Conservation (phyloP, 2,329 filamentous ascomycete species). For the Aspergillus sp. region DNA sequence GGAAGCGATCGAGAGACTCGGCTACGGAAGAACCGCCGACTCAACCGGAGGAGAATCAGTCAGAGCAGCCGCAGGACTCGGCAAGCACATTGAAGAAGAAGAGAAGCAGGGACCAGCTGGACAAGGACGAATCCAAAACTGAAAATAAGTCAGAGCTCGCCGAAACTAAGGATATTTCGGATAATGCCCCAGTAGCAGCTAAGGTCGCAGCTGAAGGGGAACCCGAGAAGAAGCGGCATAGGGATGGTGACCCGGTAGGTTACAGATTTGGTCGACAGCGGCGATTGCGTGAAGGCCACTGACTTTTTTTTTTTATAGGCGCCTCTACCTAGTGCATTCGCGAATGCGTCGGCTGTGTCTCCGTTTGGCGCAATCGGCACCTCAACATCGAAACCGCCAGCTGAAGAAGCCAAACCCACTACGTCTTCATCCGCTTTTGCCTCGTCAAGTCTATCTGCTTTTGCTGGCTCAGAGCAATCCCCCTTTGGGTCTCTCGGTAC, state of each 20-base stretch:
- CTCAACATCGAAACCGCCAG: conserved; percentile 24
- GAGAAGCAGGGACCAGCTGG: conserved; percentile 44
- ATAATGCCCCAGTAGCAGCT: conserved; percentile 13
- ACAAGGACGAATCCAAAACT: conserved; percentile 32
- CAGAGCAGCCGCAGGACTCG: conserved; percentile 19
- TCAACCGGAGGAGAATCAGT: conserved; percentile 20
- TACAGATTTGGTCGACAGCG: not conserved
- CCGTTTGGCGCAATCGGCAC: conserved; percentile 41
- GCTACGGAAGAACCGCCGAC: conserved; percentile 30
- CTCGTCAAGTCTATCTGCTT: conserved; percentile 66
- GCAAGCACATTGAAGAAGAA: conserved; percentile 40
- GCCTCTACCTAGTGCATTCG: conserved; percentile 40
- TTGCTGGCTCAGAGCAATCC: conserved; percentile 61
- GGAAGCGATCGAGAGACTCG: conserved; percentile 46
- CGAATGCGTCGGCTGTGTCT: conserved; percentile 46
- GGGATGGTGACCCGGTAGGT: conserved; percentile 36
- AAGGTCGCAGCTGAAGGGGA: conserved; percentile 28
- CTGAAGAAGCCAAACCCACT: conserved; percentile 23
- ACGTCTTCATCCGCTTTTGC: conserved; percentile 65
- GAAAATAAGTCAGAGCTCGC: conserved; percentile 17
- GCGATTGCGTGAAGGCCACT: not conserved
- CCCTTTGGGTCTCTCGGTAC: conserved; percentile 61
- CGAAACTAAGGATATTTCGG: conserved; percentile 16
- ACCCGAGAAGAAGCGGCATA: conserved; percentile 45
- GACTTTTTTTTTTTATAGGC: conserved; percentile 20